Evolutionary conservation across 2,329 filamentous ascomycete species (phyloP).

Genomic region (Sphaerulina musiva): DNA sequence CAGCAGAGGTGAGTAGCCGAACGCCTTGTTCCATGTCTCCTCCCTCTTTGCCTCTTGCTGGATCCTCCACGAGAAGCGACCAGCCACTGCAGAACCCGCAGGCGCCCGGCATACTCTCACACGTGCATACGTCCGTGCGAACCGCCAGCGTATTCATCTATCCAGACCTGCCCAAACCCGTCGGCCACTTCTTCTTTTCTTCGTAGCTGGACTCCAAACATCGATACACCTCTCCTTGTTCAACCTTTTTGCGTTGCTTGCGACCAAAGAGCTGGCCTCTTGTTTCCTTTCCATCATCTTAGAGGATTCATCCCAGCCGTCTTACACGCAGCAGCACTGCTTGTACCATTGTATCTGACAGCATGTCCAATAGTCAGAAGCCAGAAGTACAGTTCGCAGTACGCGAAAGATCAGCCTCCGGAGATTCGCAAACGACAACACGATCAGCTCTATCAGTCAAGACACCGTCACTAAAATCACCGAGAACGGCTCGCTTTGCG

Average conservation of each 20-base stretch:
- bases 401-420: conserved; percentile 35
- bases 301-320: conserved; percentile 13
- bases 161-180: conserved; percentile 6
- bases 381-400: conserved; percentile 39
- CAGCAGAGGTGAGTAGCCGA: conserved; percentile 19
- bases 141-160: conserved; percentile 18
- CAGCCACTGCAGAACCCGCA: conserved; percentile 10
- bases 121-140: conserved; percentile 21
- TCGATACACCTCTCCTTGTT: conserved; percentile 15
- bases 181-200: conserved; percentile 14
- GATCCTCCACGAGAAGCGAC: conserved; percentile 1
- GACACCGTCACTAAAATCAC: conserved; percentile 37
- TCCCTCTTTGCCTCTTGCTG: conserved; percentile 3
- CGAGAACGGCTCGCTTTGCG: conserved; percentile 70
- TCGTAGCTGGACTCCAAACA: conserved; percentile 23
- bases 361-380: conserved; percentile 44
- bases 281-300: conserved; percentile 24
- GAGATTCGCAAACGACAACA: conserved; percentile 15
- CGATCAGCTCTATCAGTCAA: conserved; percentile 24
- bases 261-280: conserved; percentile 32
- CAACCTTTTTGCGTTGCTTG: conserved; percentile 18
- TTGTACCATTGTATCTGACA: conserved; percentile 27
- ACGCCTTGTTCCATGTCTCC: conserved; percentile 4
- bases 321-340: conserved; percentile 8
- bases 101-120: conserved; percentile 16